phyloP scores from a whole-genome alignment of 2,329 filamentous ascomycete genomes.

The Xylaria sp. region DNA sequence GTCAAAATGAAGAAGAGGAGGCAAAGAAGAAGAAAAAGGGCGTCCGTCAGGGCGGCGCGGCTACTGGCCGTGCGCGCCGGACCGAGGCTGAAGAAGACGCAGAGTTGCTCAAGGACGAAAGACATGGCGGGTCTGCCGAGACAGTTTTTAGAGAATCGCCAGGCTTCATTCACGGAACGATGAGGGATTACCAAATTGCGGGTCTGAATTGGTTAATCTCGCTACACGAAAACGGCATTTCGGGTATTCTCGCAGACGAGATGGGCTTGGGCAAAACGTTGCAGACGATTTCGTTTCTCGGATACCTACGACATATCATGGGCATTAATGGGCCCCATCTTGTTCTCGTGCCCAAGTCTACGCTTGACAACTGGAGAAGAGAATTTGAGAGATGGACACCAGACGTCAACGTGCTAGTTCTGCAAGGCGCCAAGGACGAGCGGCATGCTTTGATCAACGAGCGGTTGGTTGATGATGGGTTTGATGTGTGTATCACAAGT shows the following conservation, averaged over 20 bases:
- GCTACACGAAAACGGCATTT: constrained; percentile 98
- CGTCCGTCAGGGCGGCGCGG: constrained; percentile 85
- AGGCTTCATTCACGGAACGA: constrained; percentile 84
- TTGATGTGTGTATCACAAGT: constrained; percentile 97
- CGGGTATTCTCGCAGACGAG: constrained; percentile 95
- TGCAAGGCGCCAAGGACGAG: constrained; percentile 96
- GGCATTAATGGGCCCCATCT: constrained; percentile 92
- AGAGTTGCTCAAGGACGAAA: constrained; percentile 87
- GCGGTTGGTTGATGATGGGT: constrained; percentile 90
- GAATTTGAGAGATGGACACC: constrained; percentile 96
- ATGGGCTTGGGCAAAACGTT: constrained; percentile 99
- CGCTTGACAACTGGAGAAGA: constrained; percentile 97
- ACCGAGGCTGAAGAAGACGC: constrained; percentile 99
- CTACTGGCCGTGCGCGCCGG: constrained; percentile 79
- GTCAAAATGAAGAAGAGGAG: constrained; percentile 83
- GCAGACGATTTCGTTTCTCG: constrained; percentile 96
- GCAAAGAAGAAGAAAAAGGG: constrained; percentile 77
- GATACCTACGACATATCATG: constrained; percentile 91
- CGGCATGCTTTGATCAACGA: constrained; percentile 89
- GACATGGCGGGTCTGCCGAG: constrained; percentile 84
- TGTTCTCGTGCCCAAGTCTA: constrained; percentile 94
- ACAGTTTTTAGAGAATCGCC: constrained; percentile 96
- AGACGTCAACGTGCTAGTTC: constrained; percentile 90
- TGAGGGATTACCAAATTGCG: constrained; percentile 97
- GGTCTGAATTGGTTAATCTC: constrained; percentile 98